A percentile compares a stretch with the other conserved stretches of the same genome.
These are phyloP conservation scores for Myriangium duriaei DNA, from an alignment of 2,329 filamentous ascomycete species.

Conservation along the genomic window DNA sequence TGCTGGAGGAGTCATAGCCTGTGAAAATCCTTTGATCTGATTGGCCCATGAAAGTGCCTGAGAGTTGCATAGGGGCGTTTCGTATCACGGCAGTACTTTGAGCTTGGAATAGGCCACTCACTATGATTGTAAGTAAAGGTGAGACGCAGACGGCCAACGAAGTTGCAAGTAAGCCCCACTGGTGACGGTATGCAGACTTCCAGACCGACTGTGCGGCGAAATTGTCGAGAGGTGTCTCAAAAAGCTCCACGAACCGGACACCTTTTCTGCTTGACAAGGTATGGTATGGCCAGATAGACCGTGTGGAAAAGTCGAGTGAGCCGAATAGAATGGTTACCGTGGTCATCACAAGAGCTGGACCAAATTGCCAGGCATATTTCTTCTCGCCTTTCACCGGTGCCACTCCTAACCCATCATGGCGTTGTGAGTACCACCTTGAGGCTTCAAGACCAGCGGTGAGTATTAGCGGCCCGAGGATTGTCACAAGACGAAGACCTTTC, in stretches of 20 bases:
- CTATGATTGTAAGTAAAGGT: background rate
- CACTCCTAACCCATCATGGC: background rate
- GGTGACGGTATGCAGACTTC: background rate
- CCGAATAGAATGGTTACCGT: background rate
- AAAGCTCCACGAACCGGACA: background rate
- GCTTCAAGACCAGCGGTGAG: background rate
- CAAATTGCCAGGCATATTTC: background rate
- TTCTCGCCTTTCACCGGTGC: background rate
- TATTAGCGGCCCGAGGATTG: background rate
- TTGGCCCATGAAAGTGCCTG: too few species aligned
- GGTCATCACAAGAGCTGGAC: conserved; percentile 2
- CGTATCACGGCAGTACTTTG: background rate
- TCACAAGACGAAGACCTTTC: background rate
- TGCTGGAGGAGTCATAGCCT: too few species aligned
- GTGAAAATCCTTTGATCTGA: too few species aligned
- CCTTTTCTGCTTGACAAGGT: background rate
- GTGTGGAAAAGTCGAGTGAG: background rate
- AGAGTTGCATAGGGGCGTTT: background rate
- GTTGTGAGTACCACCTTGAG: background rate
- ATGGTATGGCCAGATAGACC: background rate
- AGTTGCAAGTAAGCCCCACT: background rate
- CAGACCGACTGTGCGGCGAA: background rate
- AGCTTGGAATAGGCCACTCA: background rate
- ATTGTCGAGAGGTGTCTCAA: conserved; percentile 1
- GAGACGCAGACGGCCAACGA: conserved; percentile 1